Percentiles rank a stretch among this genome's conserved stretches.
phyloP scores from a whole-genome alignment of 768 basidiomycete genomes.

The Exsudoporus frostii region DNA sequence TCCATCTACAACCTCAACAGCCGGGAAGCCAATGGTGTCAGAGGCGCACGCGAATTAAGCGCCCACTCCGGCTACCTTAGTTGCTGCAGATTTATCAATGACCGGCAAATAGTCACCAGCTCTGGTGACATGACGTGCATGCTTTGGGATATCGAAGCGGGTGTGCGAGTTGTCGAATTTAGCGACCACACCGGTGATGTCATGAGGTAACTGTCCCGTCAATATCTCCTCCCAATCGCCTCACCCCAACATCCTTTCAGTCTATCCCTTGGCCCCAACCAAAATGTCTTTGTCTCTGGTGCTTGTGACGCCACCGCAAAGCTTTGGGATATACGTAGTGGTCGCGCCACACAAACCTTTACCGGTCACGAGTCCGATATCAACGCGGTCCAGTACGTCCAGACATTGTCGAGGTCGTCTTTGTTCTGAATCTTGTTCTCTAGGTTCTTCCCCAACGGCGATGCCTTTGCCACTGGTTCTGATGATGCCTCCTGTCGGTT shows the following conservation, averaged over 20 bases:
- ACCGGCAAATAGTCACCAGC: constrained; percentile 96
- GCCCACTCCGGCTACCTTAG: constrained; percentile 97
- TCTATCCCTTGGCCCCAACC: constrained; percentile 89
- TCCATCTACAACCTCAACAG: constrained; percentile 95
- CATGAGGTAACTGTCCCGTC: constrained; percentile 73
- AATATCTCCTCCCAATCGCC: constrained; percentile 6
- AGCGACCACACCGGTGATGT: constrained; percentile 99
- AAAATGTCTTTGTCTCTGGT: constrained; percentile 96
- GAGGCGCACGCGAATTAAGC: constrained; percentile 91
- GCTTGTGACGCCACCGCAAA: constrained; percentile 99
- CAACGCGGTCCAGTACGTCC: constrained; percentile 92
- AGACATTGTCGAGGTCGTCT: neutral
- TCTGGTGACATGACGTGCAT: constrained; percentile 99
- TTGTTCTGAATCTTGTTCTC: constrained; percentile 7
- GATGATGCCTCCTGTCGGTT: constrained; percentile 98
- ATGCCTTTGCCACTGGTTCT: constrained; percentile 97
- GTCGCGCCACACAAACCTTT: constrained; percentile 97
- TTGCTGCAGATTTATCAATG: constrained; percentile 98
- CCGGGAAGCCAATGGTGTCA: constrained; percentile 67
- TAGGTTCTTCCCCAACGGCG: constrained; percentile 99
- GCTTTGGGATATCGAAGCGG: constrained; percentile 99
- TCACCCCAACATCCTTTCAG: constrained; percentile 40
- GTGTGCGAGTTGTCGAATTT: constrained; percentile 96
- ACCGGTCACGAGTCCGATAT: constrained; percentile 99
- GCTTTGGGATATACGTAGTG: constrained; percentile 97